Base-by-base conservation (phyloP, 1,284 basidiomycete species). In the Thelephora terrestris region DNA sequence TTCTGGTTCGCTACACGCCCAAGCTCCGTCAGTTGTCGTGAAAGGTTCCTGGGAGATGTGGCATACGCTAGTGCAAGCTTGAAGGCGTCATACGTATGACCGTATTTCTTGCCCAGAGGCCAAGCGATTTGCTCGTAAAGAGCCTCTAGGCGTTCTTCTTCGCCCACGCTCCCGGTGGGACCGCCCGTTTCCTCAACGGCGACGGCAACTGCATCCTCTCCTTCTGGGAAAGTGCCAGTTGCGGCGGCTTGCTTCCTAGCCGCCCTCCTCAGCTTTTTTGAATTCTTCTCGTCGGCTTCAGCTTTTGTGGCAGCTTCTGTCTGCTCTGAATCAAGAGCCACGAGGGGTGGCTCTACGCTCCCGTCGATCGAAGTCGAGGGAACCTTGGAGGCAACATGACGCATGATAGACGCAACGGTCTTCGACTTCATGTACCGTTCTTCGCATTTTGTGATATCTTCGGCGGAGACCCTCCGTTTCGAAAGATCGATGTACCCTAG, bases 361-460 rank as follows among this genome's bases (percentile, higher is more conserved):
- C 50, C 52, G 14, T 67, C 66, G 9, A 60, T 62, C 47, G 70
- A 71, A 17, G 57, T 50, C 2, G 76, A 72, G 2, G 81, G 81
- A 27, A 89, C 67, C 68, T 92, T 92, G 45, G 91, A 92, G 1
- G 91, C 90, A 49, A 97, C 94, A 64, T 97, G 91, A 23, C 90
- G 81, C 67, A 96, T 81, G 65, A 97, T 96, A 14, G 90, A 93
- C 47, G 91, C 85, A 39, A 95, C 91, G 4, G 90, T 85, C 71
- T 96, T 96, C 39, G 91, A 93, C 71, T 99, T 99, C 78, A 94
- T 94, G 70, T 91, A 99, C 47, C 91, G 85, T 63, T 98, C 95
- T 68, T 99, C 96, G 70, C 96, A 99, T 73, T 97, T 97, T 45
- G 87, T 82, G 59, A 99, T 95, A 66, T 99, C 95, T 66, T 99